Conservation (phyloP, 129 eudicot genomes). For the Glebionis coronaria region DNA sequence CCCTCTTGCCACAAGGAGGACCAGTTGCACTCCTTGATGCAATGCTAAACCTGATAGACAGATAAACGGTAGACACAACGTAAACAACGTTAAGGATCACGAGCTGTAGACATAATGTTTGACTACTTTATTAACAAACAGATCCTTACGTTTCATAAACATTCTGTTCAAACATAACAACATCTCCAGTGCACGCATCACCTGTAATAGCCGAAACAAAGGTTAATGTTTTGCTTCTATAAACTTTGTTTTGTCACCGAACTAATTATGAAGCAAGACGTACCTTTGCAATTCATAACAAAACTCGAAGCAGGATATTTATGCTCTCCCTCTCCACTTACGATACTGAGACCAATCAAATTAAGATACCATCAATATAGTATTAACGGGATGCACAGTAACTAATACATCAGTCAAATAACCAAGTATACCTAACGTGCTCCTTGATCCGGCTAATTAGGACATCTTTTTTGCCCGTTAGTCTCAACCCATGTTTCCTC, state of each 20-base stretch:
- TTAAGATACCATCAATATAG: neutral
- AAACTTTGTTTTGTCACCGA: neutral
- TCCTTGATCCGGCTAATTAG: slow-evolving; percentile 74
- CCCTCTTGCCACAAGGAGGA: slow-evolving; percentile 79
- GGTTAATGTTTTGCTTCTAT: neutral
- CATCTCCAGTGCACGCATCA: slow-evolving; percentile 89
- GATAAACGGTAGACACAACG: neutral
- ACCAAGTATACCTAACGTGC: slow-evolving; percentile 49
- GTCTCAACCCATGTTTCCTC: slow-evolving; percentile 74
- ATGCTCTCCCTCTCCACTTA: slow-evolving; percentile 64
- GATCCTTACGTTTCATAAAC: slow-evolving; percentile 81
- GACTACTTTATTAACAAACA: neutral
- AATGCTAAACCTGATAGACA: slow-evolving; percentile 57
- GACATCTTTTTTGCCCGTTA: slow-evolving; percentile 67
- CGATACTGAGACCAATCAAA: slow-evolving; percentile 39
- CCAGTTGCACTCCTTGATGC: slow-evolving; percentile 80
- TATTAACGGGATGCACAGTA: neutral
- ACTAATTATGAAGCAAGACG: neutral
- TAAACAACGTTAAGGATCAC: neutral
- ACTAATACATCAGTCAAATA: neutral
- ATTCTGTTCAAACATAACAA: slow-evolving; percentile 89
- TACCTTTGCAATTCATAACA: slow-evolving; percentile 83
- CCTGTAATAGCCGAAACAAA: slow-evolving; percentile 46
- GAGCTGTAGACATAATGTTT: neutral
- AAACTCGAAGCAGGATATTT: slow-evolving; percentile 81